Conservation (phyloP, 1,284 basidiomycete species). For the Kalmanozyma brasiliensis region DNA sequence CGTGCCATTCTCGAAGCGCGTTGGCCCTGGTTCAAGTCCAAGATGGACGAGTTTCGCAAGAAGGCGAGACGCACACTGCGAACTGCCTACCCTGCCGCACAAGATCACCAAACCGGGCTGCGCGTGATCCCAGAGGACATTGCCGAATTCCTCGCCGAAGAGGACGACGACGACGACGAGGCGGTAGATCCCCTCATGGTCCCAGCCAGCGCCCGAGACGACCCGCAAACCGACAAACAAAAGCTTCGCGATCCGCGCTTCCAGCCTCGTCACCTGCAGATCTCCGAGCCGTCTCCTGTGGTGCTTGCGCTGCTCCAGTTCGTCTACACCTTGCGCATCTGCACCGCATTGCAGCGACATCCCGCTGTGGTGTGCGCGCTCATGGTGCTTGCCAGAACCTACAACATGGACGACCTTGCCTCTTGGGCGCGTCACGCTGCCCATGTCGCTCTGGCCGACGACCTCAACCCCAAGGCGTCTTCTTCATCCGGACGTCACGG, state of each 20-base stretch:
- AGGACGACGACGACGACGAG: conserved; percentile 44
- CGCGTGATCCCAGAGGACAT: conserved; percentile 46
- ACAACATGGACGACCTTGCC: conserved; percentile 80
- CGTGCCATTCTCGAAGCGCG: conserved; percentile 82
- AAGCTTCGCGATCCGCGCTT: conserved; percentile 76
- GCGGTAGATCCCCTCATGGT: conserved; percentile 27
- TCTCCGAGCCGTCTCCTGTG: conserved; percentile 89
- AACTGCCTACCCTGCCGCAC: conserved; percentile 21
- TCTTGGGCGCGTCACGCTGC: conserved; percentile 87
- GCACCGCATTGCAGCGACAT: conserved; percentile 88
- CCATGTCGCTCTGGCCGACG: conserved; percentile 71
- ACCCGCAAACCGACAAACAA: conserved; percentile 15
- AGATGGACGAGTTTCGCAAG: conserved; percentile 68
- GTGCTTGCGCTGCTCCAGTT: conserved; percentile 90
- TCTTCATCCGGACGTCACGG: conserved; percentile 15
- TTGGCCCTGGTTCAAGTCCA: conserved; percentile 92
- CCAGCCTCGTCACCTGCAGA: conserved; percentile 79
- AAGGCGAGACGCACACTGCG: conserved; percentile 44
- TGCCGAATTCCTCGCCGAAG: conserved; percentile 41
- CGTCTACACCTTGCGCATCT: conserved; percentile 84
- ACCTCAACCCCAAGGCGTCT: conserved; percentile 45
- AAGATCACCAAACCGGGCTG: conserved; percentile 27
- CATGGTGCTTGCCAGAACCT: conserved; percentile 83
- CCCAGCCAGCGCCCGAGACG: conserved; percentile 9
- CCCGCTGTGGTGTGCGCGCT: conserved; percentile 88